Base-by-base conservation (phyloP, 495 filamentous ascomycete genomes). In the Daldinia decipiens region DNA sequence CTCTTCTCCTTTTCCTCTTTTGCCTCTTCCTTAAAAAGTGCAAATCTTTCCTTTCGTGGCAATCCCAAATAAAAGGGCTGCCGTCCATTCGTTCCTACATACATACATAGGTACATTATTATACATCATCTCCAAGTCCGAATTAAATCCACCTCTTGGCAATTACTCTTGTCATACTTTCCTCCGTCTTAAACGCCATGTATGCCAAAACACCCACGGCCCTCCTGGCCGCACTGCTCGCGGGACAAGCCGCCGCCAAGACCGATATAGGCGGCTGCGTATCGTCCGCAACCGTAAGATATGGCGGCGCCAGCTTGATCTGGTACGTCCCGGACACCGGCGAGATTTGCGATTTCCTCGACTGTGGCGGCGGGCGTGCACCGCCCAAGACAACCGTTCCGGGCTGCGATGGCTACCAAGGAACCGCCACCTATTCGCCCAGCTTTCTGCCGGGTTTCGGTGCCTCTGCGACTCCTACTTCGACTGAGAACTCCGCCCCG, bases 331-430 rank as follows among this genome's bases (percentile, higher is more conserved):
- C 86, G 0, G 81, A 73, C 62, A 85, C 79, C 19, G 87, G 87
- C 72, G 85, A 90, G 74, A 82, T 90, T 75, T 89, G 88, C 82
- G 81, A 80, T 5, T 75, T 85, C 50, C 80, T 87, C 64, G 87
- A 90, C 82, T 91, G 89, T 73, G 89, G 89, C 31, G 89, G 89
- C 59, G 88, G 87, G 24, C 82, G 84, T 47, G 88, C 87, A 9
- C 88, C 89, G 0, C 83, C 85, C 1, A 90, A 87, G 78, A 86
- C 84, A 19, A 82, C 82, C 32, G 84, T 87, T 29, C 88, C 88
- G 1, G 88, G 88, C 7, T 91, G 89, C 73, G 47, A 51, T 27
- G 67, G 64, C 13, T 91, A 91, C 76, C 74, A 72, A 2, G 88
- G 88, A 47, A 89, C 87, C 7, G 85, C 79, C 24, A 85, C 84